Conservation (phyloP, 169 alveolate species). For the Plasmodium sp. region DNA sequence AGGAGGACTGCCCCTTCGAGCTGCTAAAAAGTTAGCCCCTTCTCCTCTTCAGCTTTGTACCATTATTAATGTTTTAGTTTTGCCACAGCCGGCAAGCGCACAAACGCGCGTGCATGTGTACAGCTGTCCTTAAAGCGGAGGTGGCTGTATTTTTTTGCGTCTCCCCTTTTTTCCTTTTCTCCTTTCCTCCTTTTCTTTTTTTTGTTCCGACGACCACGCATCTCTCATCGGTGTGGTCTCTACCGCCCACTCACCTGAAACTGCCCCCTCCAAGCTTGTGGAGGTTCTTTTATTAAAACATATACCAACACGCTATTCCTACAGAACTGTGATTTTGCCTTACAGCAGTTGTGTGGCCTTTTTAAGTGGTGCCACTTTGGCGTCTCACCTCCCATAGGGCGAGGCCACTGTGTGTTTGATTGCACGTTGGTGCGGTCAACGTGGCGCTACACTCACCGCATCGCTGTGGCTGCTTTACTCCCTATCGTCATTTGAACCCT, state of each 20-base stretch:
- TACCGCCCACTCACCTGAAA: neutral
- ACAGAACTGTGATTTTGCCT: neutral
- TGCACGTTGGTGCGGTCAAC: too few relatives aligned
- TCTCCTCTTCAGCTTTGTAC: neutral
- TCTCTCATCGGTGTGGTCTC: neutral
- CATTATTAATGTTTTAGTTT: neutral
- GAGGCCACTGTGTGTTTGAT: neutral
- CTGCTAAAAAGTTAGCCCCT: constrained; percentile 3
- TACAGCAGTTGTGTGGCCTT: neutral
- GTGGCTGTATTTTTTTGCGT: neutral
- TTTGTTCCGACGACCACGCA: neutral
- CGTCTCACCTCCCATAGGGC: neutral
- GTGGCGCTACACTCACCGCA: neutral
- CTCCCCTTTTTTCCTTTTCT: neutral
- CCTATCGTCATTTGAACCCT: neutral
- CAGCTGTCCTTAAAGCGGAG: neutral
- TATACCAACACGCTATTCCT: neutral
- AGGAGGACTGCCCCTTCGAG: constrained; percentile 65
- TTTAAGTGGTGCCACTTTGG: neutral
- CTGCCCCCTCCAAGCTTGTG: neutral
- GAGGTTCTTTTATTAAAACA: neutral
- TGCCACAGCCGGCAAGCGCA: neutral
- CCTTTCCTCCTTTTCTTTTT: too few relatives aligned
- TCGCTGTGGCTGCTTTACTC: neutral
- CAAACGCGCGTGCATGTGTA: neutral